These are phyloP conservation scores for Cryptosporidium viatorum DNA, from an alignment of 169 alveolate species.

Conservation along the genomic window DNA sequence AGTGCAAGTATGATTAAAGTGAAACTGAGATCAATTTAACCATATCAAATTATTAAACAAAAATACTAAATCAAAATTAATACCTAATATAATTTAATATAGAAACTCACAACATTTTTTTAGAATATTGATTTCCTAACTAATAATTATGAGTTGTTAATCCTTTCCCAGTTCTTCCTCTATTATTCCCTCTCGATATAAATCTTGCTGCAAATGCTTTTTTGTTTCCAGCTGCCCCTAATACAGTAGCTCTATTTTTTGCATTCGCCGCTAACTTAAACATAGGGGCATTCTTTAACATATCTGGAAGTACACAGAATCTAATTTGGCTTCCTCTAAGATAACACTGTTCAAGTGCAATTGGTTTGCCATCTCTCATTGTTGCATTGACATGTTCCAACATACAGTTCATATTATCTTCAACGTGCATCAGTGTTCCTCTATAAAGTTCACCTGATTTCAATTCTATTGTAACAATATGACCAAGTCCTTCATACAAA, in stretches of 20 bases:
- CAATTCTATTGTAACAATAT: slow-evolving; percentile 96
- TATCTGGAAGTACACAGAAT: slow-evolving; percentile 97
- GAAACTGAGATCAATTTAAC: background rate
- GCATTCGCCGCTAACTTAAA: slow-evolving; percentile 88
- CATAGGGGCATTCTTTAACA: slow-evolving; percentile 99
- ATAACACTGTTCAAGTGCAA: slow-evolving; percentile 89
- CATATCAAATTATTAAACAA: background rate
- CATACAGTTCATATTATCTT: slow-evolving; percentile 98
- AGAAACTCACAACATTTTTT: background rate
- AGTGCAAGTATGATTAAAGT: background rate
- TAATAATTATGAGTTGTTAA: background rate
- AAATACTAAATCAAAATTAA: too few species aligned
- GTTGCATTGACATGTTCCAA: slow-evolving; percentile 96
- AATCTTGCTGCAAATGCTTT: slow-evolving; percentile 82
- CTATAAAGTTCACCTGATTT: slow-evolving; percentile 94
- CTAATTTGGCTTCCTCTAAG: slow-evolving; percentile 95
- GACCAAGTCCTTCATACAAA: slow-evolving; percentile 98
- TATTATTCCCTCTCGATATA: slow-evolving; percentile 76
- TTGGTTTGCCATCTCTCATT: slow-evolving; percentile 95
- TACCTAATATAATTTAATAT: too few species aligned
- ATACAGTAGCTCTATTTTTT: slow-evolving; percentile 80
- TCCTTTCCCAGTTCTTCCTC: slow-evolving; percentile 40
- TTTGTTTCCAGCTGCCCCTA: slow-evolving; percentile 84
- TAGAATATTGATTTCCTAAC: background rate
- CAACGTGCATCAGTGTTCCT: slow-evolving; percentile 95